Percentiles rank a stretch among this genome's conserved stretches.
Conservation (phyloP, 2,329 filamentous ascomycete genomes). For the Pestalotiopsis sp. region DNA sequence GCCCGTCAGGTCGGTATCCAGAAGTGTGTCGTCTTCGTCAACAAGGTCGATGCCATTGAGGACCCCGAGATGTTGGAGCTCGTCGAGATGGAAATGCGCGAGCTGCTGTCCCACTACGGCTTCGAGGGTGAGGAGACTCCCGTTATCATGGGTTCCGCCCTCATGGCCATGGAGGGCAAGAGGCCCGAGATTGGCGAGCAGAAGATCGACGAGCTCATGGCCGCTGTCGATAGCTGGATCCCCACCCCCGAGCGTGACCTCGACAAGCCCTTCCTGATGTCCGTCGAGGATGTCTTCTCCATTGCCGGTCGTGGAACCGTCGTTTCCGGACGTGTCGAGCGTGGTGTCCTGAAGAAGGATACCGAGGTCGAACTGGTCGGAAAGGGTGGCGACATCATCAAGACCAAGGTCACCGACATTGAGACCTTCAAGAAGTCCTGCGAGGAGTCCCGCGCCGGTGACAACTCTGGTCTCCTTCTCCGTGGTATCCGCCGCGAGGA, state of each 20-base stretch:
- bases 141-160: slow-evolving; percentile 94
- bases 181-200: slow-evolving; percentile 81
- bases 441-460: slow-evolving; percentile 92
- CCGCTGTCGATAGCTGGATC: slow-evolving; percentile 93
- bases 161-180: slow-evolving; percentile 89
- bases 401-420: slow-evolving; percentile 99
- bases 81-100: slow-evolving; percentile 99
- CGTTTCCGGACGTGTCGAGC: slow-evolving; percentile 95
- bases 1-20: slow-evolving; percentile 98
- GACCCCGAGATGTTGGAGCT: slow-evolving; percentile 99
- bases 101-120: slow-evolving; percentile 88
- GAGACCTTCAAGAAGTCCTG: slow-evolving; percentile 99
- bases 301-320: slow-evolving; percentile 95
- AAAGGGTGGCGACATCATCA: slow-evolving; percentile 79
- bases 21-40: slow-evolving; percentile 98
- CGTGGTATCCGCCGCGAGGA: slow-evolving; percentile 97
- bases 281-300: slow-evolving; percentile 90
- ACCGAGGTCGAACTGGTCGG: slow-evolving; percentile 93
- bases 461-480: slow-evolving; percentile 97
- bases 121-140: slow-evolving; percentile 99
- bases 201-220: slow-evolving; percentile 90
- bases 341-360: slow-evolving; percentile 91
- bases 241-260: slow-evolving; percentile 91
- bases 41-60: slow-evolving; percentile 97
- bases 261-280: slow-evolving; percentile 99